These are phyloP conservation scores for Saksenaea oblongispora DNA, from an alignment of 371 early-diverging fungal species.

Conservation along the genomic window DNA sequence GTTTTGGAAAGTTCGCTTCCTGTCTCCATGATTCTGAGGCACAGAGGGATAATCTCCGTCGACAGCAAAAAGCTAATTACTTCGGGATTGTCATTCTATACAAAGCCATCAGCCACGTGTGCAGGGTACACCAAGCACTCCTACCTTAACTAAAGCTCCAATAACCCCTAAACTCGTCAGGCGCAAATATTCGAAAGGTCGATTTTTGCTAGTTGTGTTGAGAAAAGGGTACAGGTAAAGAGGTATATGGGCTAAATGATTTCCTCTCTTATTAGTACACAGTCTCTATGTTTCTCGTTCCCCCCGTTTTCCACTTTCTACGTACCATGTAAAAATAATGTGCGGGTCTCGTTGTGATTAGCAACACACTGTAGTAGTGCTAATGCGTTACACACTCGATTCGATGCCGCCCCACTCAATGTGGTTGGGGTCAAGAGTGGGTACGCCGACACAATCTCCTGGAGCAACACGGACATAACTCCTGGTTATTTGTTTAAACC, in stretches of 20 bases:
- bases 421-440: constrained; percentile 88
- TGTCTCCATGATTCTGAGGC: constrained; percentile 97
- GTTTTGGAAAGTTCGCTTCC: constrained; percentile 97
- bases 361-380: constrained; percentile 96
- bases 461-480: constrained; percentile 91
- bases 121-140: neutral
- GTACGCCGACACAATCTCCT: constrained; percentile 94
- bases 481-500: constrained; percentile 42
- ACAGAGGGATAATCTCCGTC: constrained; percentile 98
- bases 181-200: constrained; percentile 94
- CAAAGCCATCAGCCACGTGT: neutral
- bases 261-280: neutral
- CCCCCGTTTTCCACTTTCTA: neutral
- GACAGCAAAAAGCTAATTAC: constrained; percentile 93
- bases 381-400: constrained; percentile 95
- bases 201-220: constrained; percentile 93
- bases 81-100: constrained; percentile 90
- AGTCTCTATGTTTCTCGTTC: neutral
- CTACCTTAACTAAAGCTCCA: constrained; percentile 93
- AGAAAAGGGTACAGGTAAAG: constrained; percentile 97
- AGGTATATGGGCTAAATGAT: constrained; percentile 85
- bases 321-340: constrained; percentile 80
- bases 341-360: constrained; percentile 90
- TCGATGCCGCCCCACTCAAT: constrained; percentile 86
- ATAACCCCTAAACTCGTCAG: constrained; percentile 95